Conservation (phyloP, 345 rosid genomes). For the thale cress (Arabidopsis thaliana) region DNA sequence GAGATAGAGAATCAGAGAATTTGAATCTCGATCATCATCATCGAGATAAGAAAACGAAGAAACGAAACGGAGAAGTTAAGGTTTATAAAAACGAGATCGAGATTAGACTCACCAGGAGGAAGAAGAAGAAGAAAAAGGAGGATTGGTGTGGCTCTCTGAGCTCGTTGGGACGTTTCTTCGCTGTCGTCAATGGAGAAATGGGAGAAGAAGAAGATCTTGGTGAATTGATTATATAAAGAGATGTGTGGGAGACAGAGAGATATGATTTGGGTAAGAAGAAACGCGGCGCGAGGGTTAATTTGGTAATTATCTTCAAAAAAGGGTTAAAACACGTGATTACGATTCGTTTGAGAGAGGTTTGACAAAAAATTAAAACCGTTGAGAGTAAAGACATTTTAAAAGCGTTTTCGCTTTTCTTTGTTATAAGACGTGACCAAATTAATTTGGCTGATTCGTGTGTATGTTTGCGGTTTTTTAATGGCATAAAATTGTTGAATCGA, state of each 20-base stretch:
- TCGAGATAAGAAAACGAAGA: background rate
- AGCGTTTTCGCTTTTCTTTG: background rate
- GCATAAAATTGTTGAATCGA: background rate
- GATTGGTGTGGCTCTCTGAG: conserved; percentile 11
- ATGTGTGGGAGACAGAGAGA: conserved; percentile 33
- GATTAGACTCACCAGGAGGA: conserved; percentile 38
- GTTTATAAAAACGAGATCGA: conserved; percentile 3
- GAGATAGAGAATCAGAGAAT: background rate
- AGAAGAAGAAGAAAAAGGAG: conserved; percentile 17
- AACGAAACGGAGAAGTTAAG: background rate
- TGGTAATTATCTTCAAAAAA: conserved; percentile 14
- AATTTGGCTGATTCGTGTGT: background rate
- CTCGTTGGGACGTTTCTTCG: background rate
- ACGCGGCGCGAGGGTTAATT: conserved; percentile 20
- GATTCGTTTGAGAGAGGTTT: background rate
- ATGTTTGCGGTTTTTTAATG: background rate
- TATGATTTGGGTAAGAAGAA: conserved; percentile 14
- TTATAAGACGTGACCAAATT: background rate
- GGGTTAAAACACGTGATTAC: conserved; percentile 6
- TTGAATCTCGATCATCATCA: conserved; percentile 13
- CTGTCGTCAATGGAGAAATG: conserved; percentile 9
- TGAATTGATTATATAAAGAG: conserved; percentile 17
- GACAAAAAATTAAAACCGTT: background rate
- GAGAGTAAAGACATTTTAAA: background rate
- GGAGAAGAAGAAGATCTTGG: background rate